Base-by-base conservation (phyloP, 768 basidiomycete species). In the Mycena kentingensis region DNA sequence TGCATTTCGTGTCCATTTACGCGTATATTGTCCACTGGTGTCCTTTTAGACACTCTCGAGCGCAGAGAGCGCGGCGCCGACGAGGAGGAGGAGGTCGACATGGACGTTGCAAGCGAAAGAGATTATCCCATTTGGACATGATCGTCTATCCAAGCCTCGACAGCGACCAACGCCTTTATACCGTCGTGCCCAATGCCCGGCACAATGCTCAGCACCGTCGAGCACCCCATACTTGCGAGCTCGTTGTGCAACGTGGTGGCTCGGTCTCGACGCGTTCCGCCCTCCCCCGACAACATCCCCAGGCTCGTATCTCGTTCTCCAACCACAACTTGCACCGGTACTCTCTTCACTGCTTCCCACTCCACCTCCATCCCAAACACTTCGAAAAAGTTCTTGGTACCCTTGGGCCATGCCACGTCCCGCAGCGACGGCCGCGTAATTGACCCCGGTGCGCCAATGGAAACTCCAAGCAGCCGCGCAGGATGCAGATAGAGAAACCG, bases 401-500 rank as follows among this genome's bases (percentile, higher is more conserved):
- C 62, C 29, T n/a, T 32, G 4, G 58, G 63, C 63, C 63, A 64
- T 18, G 31, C 26, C 21, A 24, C 8, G 8, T 32, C 37, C 27
- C 22, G 6, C 28, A 25, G 28, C n/a, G n/a, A n/a, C 29, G 62
- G 62, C 25, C 41, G 48, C 24, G 60, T 61, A 5, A 64, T 34
- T 26, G 39, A 19, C 6, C 63, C 63, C n/a, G 63, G 63, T 2
- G 63, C 55, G 12, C 54, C 63, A 29, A 61, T 48, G 1, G 55
- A 55, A 1, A 61, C 60, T n/a, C 55, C 63, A n/a, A 25, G 43
- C 31, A 64, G 49, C 10, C 63, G 46, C 5, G 12, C 11, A 4
- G 63, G 58, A 22, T 65, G 53, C 7, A 66, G 41, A 32, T 65
- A 65, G 18, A 58, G 18, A 34, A 66, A 66, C 3, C 63, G 59